Percentiles rank a stretch among this genome's conserved stretches.
Conservation (phyloP, 164 flowering plant species). For the Magnolia officinalis region DNA sequence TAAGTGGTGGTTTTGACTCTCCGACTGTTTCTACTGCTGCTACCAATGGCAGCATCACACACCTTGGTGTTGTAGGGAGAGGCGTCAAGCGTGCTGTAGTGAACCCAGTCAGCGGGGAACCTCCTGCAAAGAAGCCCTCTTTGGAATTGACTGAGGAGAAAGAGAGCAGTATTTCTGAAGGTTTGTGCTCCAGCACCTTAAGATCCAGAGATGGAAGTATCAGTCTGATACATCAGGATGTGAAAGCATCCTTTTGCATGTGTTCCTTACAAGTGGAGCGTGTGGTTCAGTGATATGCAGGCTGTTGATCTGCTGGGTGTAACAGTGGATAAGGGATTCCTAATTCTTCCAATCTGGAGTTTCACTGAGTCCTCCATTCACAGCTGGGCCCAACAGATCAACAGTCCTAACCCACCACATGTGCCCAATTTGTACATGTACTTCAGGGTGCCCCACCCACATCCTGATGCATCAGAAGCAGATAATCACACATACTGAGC, state of each 20-base stretch:
- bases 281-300: not conserved
- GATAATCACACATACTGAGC: too few relatives aligned
- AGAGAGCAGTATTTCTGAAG: slow-evolving; percentile 5
- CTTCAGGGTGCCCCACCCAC: too few relatives aligned
- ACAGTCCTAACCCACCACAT: too few relatives aligned
- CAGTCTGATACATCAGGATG: not conserved
- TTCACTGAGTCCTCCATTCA: too few relatives aligned
- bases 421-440: too few relatives aligned
- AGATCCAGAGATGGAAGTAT: not conserved
- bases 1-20: slow-evolving; percentile 42
- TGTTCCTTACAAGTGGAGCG: too few relatives aligned
- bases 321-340: too few relatives aligned
- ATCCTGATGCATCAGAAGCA: too few relatives aligned
- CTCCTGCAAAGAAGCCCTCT: slow-evolving; percentile 53
- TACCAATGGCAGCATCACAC: slow-evolving; percentile 58
- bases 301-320: not conserved
- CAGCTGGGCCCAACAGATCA: too few relatives aligned
- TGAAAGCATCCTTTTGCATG: not conserved
- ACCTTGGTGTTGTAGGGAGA: slow-evolving; percentile 96
- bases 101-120: slow-evolving; percentile 35
- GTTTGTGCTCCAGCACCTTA: not conserved
- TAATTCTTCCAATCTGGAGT: too few relatives aligned
- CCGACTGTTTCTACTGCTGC: slow-evolving; percentile 64
- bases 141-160: slow-evolving; percentile 28
- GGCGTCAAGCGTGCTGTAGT: slow-evolving; percentile 77